These are phyloP conservation scores for Stachybotrys elegans DNA, from an alignment of 2,329 filamentous ascomycete species.

Conservation along the genomic window DNA sequence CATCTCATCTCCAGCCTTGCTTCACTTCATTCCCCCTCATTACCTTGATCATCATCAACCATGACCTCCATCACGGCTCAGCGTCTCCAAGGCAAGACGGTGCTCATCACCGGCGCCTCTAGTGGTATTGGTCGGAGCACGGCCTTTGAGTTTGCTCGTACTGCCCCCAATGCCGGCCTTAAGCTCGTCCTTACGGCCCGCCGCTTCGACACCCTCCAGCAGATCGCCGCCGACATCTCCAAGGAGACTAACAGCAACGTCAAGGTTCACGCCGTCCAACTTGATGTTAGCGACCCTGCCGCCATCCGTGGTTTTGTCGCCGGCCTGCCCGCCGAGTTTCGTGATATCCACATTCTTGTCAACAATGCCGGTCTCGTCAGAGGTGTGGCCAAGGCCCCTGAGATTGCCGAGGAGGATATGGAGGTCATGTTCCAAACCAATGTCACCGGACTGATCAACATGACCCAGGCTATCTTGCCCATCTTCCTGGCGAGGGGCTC, in stretches of 20 bases:
- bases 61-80: slow-evolving; percentile 64
- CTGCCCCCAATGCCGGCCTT: slow-evolving; percentile 71
- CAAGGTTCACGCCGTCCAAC: slow-evolving; percentile 73
- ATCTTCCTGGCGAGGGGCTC: slow-evolving; percentile 71
- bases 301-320: slow-evolving; percentile 70
- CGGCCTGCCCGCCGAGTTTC: slow-evolving; percentile 74
- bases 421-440: slow-evolving; percentile 88
- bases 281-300: slow-evolving; percentile 79
- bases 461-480: slow-evolving; percentile 86
- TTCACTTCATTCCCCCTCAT: too few species aligned
- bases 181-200: slow-evolving; percentile 88
- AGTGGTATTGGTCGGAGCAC: slow-evolving; percentile 82
- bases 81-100: slow-evolving; percentile 88
- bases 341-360: slow-evolving; percentile 79
- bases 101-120: slow-evolving; percentile 86
- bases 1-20: too few species aligned
- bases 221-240: slow-evolving; percentile 71
- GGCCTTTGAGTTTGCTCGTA: slow-evolving; percentile 90
- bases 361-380: slow-evolving; percentile 96
- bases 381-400: slow-evolving; percentile 78
- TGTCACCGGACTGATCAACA: slow-evolving; percentile 89
- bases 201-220: slow-evolving; percentile 69
- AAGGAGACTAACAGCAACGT: slow-evolving; percentile 74
- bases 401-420: slow-evolving; percentile 79
- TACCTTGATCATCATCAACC: too few species aligned